Base-by-base conservation (phyloP, 1,139 yeast species). In the Kluyveromyces sp. region DNA sequence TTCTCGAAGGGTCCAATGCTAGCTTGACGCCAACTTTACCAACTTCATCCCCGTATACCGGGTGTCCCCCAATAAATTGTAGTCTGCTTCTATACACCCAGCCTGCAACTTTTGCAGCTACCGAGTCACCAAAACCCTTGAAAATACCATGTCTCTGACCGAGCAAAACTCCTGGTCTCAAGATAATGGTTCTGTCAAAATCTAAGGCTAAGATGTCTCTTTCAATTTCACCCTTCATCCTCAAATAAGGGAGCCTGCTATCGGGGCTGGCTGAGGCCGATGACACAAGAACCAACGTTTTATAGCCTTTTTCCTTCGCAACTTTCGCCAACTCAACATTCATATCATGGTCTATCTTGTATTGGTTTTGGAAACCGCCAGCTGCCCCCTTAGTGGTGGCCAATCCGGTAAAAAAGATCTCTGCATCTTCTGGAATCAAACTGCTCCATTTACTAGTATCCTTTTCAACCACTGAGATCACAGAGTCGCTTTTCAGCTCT, bases 351-450 rank as follows among this genome's bases (percentile, higher is more conserved):
- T 86, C 95, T 49, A 85, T 78, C 51, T 70, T 69, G 50, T 71
- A 70, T 63, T 84, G 88, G 18, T 77, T 73, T 22, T 74, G 83
- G 3, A 78, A 67, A 1, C 80, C 69, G n/a, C 92, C 92, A 3
- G 88, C 94, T 15, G 66, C 70, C 1, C 75, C 80, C 42, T 74
- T 70, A 1, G 94, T 85, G 13, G 95, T 83, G n/a, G 88, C 94
- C 53, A 86, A 73, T 0, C 80, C 77, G 1, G 85, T 75, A 50
- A 80, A 74, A 46, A 77, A 69, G 0, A 69, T 60, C 25, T 60
- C 60, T 3, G 48, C 36, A 25, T 53, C 56, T 30, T 46, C 47
- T 57, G 58, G 51, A 31, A 63, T 43, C 43, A 52, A 33, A 39
- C 49, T 36, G 1, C 61, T 60, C 82, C 83, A 79, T 38, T 67